Evolutionary conservation across 2,329 filamentous ascomycete species (phyloP), one percentile per base, ranked within the genome.

Genomic region (Colletotrichum cordylinicola): DNA sequence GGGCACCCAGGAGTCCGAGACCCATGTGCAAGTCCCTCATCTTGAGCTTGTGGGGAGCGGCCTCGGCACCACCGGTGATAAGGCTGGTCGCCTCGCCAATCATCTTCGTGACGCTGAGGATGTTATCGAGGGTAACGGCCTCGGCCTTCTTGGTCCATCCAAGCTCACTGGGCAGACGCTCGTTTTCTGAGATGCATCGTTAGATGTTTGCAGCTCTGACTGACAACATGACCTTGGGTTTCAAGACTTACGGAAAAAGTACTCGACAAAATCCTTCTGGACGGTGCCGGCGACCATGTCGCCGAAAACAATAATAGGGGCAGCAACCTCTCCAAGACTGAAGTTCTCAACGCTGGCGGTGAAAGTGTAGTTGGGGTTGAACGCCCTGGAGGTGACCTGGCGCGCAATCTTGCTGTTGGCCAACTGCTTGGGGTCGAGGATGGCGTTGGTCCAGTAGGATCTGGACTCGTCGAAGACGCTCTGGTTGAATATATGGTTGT

Each of bases 401-500:
- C 89, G 86, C 2, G 83, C 85, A 0, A 88, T 66, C 72, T 88
- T 87, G 77, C 84, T 84, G 74, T 88, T 87, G 72, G 88, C 88
- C 4, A 87, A 80, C 81, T 85, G 85, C 4, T 85, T 72, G 2
- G 85, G 80, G 27, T 84, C 81, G 35, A 91, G 79, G 21, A 83
- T 80, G 4, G 84, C 79, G 0, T 72, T 82, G 0, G 85, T 88
- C 87, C 88, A 91, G 81, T 87, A 91, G 6, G 78, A 73, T 52
- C 78, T 82, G 1, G 85, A 86, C 71, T 85, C 80, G 67, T 87
- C 85, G 80, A 91, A 91, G 77, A 90, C 80, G 4, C 84, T 86
- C 68, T 87, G 82, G 81, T 91, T 90, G 83, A 91, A 91, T 71
- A 86, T 72, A 78, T 88, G 85, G 77, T 88, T 88, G 80, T 88